Conservation (phyloP, 805 yeast genomes). For the Yamadazyma endophytica region DNA sequence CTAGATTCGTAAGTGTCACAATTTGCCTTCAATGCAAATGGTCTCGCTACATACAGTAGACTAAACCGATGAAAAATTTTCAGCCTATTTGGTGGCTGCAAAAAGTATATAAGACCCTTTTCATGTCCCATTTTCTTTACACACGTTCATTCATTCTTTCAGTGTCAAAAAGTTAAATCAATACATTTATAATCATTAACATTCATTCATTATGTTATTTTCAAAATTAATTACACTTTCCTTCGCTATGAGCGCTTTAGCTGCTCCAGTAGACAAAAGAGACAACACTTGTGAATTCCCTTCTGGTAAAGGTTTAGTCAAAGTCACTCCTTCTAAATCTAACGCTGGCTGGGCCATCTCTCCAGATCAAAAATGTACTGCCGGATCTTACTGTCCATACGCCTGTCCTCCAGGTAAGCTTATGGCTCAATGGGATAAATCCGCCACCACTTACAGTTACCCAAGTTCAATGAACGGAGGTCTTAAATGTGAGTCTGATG, state of each 20-base stretch:
- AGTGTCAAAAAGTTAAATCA: neutral
- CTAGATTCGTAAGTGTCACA: no score
- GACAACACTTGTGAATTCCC: constrained; percentile 65
- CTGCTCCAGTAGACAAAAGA: constrained; percentile 24
- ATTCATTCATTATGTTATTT: constrained; percentile 9
- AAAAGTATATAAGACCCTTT: no score
- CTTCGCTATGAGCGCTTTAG: constrained; percentile 15
- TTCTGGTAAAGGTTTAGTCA: constrained; percentile 58
- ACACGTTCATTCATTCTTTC: neutral
- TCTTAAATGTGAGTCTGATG: constrained; percentile 67
- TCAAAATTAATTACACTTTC: constrained; percentile 11
- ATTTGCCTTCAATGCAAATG: no score
- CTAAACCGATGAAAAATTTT: neutral
- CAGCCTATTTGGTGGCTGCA: neutral
- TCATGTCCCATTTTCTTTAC: constrained; percentile 3
- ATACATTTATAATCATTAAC: neutral
- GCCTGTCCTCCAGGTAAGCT: constrained; percentile 88
- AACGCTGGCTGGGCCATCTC: constrained; percentile 89
- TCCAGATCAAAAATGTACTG: constrained; percentile 65
- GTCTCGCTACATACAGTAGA: no score
- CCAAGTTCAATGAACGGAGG: constrained; percentile 86
- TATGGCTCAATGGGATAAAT: constrained; percentile 86
- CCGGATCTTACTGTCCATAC: constrained; percentile 85
- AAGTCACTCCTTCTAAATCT: constrained; percentile 51
- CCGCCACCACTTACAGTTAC: constrained; percentile 65